These are phyloP conservation scores for Amanita jacksonii DNA, from an alignment of 768 basidiomycete species.

Conservation along the genomic window DNA sequence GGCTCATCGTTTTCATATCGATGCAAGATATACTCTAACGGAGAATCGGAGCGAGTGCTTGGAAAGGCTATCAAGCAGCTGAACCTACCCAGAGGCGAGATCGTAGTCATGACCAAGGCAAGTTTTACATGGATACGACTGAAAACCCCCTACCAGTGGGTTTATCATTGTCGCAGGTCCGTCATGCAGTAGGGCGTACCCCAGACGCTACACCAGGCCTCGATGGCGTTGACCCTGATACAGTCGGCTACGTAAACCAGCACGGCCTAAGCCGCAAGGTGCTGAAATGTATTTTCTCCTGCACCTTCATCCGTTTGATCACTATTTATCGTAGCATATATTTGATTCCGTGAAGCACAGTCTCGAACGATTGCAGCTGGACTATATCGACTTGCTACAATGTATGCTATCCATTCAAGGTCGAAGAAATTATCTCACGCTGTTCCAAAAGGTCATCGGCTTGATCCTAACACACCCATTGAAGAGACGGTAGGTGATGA, in stretches of 20 bases:
- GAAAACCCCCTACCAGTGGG: no score
- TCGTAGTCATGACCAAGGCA: slow-evolving; percentile 72
- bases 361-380: slow-evolving; percentile 61
- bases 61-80: slow-evolving; percentile 65
- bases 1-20: neutral
- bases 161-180: slow-evolving; percentile 3
- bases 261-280: slow-evolving; percentile 32
- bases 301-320: slow-evolving; percentile 4
- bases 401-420: slow-evolving; percentile 27
- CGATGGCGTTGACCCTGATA: slow-evolving; percentile 19
- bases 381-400: slow-evolving; percentile 71
- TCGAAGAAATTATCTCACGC: no score
- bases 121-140: no score
- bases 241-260: slow-evolving; percentile 46
- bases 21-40: slow-evolving; percentile 52
- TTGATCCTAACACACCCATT: no score
- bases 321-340: slow-evolving; percentile 41
- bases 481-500: no score
- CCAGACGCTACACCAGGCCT: slow-evolving; percentile 10
- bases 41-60: slow-evolving; percentile 55
- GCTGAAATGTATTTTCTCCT: neutral
- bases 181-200: slow-evolving; percentile 21
- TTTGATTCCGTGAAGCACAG: slow-evolving; percentile 61
- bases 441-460: no score
- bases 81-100: slow-evolving; percentile 62